Evolutionary conservation across 2,329 filamentous ascomycete genomes (phyloP), one percentile per base, ranked within the genome.

Genomic region (Colletotrichum brevisporum): DNA sequence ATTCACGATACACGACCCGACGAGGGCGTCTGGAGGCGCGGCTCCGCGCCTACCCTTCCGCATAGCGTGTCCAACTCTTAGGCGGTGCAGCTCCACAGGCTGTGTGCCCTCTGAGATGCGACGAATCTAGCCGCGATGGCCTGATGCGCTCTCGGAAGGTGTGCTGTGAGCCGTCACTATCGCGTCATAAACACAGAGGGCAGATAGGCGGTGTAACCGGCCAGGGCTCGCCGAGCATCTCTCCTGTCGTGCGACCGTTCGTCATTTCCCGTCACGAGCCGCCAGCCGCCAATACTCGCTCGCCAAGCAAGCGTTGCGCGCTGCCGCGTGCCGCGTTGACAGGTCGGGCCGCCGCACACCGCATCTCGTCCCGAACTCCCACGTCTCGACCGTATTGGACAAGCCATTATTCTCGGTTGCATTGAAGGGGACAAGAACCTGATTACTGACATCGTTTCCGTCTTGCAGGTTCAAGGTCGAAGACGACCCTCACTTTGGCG

Each of bases 381-480:
- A 21, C 45, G 47, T 47, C 13, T 50, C n/a, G 54, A 26, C n/a
- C 31, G n/a, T 24, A 26, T 56, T 15, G 53, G 59, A 56, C 39
- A 62, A 64, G 56, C 9, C 15, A 15, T 26, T 10, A 13, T 21
- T 50, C 12, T 36, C 2, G 47, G 70, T 71, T 43, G 41, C 41
- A 43, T 18, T 27, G 36, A 39, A 43, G 31, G 21, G 27, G 6
- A 39, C 10, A 9, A 26, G 15, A 24, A 10, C 31, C 2, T n/a
- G 58, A 39, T 72, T 65, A 68, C 75, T 77, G 58, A 76, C 74
- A 16, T 72, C 45, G 57, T 71, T n/a, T 36, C 27, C 26, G 51
- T 45, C 39, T 59, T 73, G 63, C 71, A 89, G 87, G 67, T 84
- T 90, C 78, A 87, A 84, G 68, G 78, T 90, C 63, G 85, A 88